A percentile compares a stretch with the other conserved stretches of the same genome.
Evolutionary conservation across 805 yeast species (phyloP).

Genomic region (Ogataea glucozyma): DNA sequence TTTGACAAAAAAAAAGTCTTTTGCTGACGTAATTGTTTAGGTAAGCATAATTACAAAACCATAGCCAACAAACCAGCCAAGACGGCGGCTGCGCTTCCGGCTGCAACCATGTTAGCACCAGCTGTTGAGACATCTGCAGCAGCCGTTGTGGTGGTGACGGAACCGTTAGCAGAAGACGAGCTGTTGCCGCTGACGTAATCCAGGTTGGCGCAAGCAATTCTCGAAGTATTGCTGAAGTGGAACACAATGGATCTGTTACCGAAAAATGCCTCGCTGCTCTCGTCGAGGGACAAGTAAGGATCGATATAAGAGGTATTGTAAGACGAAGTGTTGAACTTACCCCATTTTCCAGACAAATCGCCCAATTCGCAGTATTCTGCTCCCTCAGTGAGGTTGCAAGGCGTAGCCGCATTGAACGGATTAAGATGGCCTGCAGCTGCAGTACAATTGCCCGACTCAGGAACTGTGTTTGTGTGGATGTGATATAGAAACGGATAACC

Average conservation of each 20-base stretch:
- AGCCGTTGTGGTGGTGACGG: slow-evolving; percentile 6
- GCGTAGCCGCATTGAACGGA: slow-evolving; percentile 42
- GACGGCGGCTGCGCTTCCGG: slow-evolving; percentile 13
- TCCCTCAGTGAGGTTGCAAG: slow-evolving; percentile 38
- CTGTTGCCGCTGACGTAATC: slow-evolving; percentile 4
- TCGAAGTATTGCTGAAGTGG: slow-evolving; percentile 49
- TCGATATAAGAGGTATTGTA: slow-evolving; percentile 42
- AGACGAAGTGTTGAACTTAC: slow-evolving; percentile 45
- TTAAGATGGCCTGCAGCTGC: slow-evolving; percentile 45
- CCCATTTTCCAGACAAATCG: slow-evolving; percentile 51
- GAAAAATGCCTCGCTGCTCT: slow-evolving; percentile 39
- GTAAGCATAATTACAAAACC: slow-evolving; percentile 1
- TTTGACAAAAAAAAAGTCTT: no score
- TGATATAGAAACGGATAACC: slow-evolving; percentile 50
- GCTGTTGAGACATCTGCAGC: slow-evolving; percentile 11
- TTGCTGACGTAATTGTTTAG: no score
- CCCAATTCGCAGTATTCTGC: slow-evolving; percentile 46
- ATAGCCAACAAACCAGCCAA: slow-evolving; percentile 24
- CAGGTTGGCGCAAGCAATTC: slow-evolving; percentile 59
- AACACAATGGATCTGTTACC: slow-evolving; percentile 49
- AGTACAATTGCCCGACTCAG: slow-evolving; percentile 40
- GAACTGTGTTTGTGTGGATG: slow-evolving; percentile 43
- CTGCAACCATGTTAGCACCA: slow-evolving; percentile 11
- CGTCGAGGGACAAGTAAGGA: slow-evolving; percentile 43
- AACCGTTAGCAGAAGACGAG: slow-evolving; percentile 5